These are phyloP conservation scores for Aureobasidium sp. DNA, from an alignment of 2,329 filamentous ascomycete species.

Conservation along the genomic window DNA sequence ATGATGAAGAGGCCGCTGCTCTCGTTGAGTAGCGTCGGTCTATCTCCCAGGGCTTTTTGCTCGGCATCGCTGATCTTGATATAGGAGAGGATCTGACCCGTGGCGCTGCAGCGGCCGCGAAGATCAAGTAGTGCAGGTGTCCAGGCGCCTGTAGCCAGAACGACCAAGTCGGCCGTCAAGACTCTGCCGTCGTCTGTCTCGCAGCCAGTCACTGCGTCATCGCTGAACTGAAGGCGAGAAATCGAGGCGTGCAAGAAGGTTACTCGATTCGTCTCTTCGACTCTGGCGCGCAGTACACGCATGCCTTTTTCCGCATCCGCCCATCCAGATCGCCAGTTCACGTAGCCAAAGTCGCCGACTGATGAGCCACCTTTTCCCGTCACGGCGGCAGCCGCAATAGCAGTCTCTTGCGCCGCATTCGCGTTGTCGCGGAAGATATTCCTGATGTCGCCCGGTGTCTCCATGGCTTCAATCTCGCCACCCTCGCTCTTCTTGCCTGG, in stretches of 20 bases:
- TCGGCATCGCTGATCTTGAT: constrained; percentile 66
- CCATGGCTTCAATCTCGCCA: constrained; percentile 33
- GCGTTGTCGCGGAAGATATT: constrained; percentile 30
- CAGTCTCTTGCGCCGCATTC: neutral
- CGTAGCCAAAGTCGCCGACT: constrained; percentile 48
- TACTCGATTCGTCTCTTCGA: constrained; percentile 49
- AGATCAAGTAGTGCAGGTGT: constrained; percentile 71
- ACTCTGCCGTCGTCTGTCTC: constrained; percentile 43
- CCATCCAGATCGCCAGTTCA: constrained; percentile 72
- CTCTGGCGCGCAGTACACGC: constrained; percentile 52
- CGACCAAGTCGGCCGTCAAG: constrained; percentile 61
- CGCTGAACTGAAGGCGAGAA: constrained; percentile 33
- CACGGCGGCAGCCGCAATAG: neutral
- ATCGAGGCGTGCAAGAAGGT: constrained; percentile 46
- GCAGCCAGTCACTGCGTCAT: constrained; percentile 48
- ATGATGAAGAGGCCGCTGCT: constrained; percentile 68
- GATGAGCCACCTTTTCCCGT: constrained; percentile 28
- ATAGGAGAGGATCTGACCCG: constrained; percentile 75
- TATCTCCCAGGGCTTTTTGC: constrained; percentile 54
- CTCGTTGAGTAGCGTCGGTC: constrained; percentile 69
- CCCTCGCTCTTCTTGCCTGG: constrained; percentile 31
- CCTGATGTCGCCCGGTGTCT: constrained; percentile 33
- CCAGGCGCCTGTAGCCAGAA: constrained; percentile 86
- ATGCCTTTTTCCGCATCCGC: constrained; percentile 68
- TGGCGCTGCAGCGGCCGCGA: constrained; percentile 67